These are phyloP conservation scores for Conticribra weissflogii DNA, from an alignment of 108 stramenopile genomes.

Conservation along the genomic window DNA sequence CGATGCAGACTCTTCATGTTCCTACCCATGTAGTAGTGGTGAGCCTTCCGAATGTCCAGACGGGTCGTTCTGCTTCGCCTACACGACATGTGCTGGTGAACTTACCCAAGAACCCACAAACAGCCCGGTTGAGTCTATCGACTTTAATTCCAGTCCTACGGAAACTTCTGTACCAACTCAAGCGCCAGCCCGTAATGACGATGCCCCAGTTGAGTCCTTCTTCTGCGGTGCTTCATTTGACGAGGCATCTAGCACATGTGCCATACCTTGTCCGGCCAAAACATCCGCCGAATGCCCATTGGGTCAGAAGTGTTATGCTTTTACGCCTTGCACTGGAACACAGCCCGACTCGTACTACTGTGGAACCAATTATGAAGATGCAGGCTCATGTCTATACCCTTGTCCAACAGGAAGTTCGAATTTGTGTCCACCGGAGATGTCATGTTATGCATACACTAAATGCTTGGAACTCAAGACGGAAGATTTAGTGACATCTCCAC, in stretches of 20 bases:
- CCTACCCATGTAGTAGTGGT: slow-evolving; percentile 20
- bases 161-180: too few species aligned
- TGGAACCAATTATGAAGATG: slow-evolving; percentile 74
- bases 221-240: slow-evolving; percentile 44
- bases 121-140: neutral
- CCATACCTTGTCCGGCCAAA: slow-evolving; percentile 40
- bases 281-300: slow-evolving; percentile 25
- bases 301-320: slow-evolving; percentile 32
- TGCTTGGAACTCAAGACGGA: slow-evolving; percentile 39
- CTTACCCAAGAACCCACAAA: neutral
- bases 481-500: neutral
- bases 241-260: slow-evolving; percentile 37
- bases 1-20: slow-evolving; percentile 21
- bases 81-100: slow-evolving; percentile 27
- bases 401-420: slow-evolving; percentile 61
- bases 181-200: neutral
- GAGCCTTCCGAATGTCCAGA: slow-evolving; percentile 24
- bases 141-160: neutral
- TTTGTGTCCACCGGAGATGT: slow-evolving; percentile 69
- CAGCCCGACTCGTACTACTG: slow-evolving; percentile 57
- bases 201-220: slow-evolving; percentile 29
- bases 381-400: slow-evolving; percentile 52
- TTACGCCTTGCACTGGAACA: slow-evolving; percentile 40
- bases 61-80: slow-evolving; percentile 22
- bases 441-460: slow-evolving; percentile 76